These are phyloP conservation scores for Pseudodiploospora longispora DNA, from an alignment of 2,329 filamentous ascomycete species.

Conservation along the genomic window DNA sequence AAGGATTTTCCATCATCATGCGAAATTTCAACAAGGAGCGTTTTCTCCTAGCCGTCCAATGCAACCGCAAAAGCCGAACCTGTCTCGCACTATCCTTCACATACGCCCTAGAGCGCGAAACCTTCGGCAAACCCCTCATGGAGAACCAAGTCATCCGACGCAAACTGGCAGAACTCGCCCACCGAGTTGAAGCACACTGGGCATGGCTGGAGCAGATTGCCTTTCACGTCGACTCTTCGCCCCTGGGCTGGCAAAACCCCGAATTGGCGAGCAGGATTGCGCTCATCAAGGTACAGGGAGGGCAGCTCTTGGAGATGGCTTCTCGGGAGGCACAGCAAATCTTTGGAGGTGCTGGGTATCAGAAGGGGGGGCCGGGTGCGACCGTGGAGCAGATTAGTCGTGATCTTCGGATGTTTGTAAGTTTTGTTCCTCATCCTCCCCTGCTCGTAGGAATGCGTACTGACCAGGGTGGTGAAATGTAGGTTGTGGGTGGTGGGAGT, in stretches of 20 bases:
- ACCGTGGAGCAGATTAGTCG: constrained; percentile 46
- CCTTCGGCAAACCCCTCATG: constrained; percentile 51
- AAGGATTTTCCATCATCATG: constrained; percentile 52
- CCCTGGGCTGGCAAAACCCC: constrained; percentile 20
- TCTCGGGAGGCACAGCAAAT: constrained; percentile 46
- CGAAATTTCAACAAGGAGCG: constrained; percentile 49
- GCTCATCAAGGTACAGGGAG: constrained; percentile 39
- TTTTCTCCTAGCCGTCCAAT: constrained; percentile 47
- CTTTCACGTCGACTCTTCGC: constrained; percentile 36
- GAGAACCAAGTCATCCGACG: constrained; percentile 50
- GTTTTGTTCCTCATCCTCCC: constrained; percentile 15
- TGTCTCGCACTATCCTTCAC: constrained; percentile 45
- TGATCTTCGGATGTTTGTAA: constrained; percentile 31
- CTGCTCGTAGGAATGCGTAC: not conserved
- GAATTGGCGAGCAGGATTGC: constrained; percentile 24
- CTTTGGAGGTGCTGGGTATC: constrained; percentile 45
- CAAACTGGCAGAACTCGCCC: constrained; percentile 51
- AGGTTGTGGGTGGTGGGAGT: constrained; percentile 47
- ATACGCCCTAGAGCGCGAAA: constrained; percentile 44
- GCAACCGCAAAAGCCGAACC: constrained; percentile 48
- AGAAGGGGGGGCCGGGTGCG: constrained; percentile 37
- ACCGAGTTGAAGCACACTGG: constrained; percentile 52
- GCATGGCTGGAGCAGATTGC: constrained; percentile 55
- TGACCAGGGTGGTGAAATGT: constrained; percentile 3
- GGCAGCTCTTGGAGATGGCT: constrained; percentile 39